Base-by-base conservation (phyloP, 2,329 filamentous ascomycete genomes). In the Aspergillus pseudoterreus region DNA sequence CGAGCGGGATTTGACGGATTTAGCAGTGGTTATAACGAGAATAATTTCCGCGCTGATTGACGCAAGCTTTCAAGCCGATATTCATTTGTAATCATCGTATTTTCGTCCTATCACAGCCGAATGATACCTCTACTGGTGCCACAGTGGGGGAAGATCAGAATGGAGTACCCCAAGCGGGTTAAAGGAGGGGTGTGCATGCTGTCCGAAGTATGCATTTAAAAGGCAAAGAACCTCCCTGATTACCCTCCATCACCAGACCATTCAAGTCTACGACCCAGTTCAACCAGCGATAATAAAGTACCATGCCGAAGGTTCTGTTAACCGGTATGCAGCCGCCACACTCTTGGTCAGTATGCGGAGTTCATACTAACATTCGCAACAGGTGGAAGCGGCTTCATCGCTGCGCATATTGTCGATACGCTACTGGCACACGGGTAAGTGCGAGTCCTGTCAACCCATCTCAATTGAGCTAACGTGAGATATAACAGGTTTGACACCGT, bases 341-440 rank as follows among this genome's bases (percentile, higher is more conserved):
- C 24, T 19, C 54, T 30, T 30, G 2, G 10, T 10, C 27, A 30
- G 11, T 46, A 9, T 45, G 51, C 30, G 2, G 4, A 12, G 6
- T 12, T 21, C 9, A 36, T 11, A 45, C 57, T 61, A 53, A 64
- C 43, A 19, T 14, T 48, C 36, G 45, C n/a, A 48, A 32, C 47
- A 75, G 80, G 83, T 58, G 83, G 82, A 52, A 81, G 76, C 57
- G 83, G 83, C 71, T 86, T 86, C 69, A 85, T 86, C 57, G 83
- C 83, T 53, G 82, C 82, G 36, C 83, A 86, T 61, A 78, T 82
- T n/a, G 72, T 86, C 22, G 81, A 85, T 56, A 70, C 78, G 17
- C 74, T 85, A 30, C 73, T 86, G 41, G 70, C 81, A 51, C 75
- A 72, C 56, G 79, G 75, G 73, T 75, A 59, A 54, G 63, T 54